Percentiles rank a stretch among this genome's conserved stretches.
phyloP scores from a whole-genome alignment of 352 stramenopile genomes.

The Phytophthora pini region DNA sequence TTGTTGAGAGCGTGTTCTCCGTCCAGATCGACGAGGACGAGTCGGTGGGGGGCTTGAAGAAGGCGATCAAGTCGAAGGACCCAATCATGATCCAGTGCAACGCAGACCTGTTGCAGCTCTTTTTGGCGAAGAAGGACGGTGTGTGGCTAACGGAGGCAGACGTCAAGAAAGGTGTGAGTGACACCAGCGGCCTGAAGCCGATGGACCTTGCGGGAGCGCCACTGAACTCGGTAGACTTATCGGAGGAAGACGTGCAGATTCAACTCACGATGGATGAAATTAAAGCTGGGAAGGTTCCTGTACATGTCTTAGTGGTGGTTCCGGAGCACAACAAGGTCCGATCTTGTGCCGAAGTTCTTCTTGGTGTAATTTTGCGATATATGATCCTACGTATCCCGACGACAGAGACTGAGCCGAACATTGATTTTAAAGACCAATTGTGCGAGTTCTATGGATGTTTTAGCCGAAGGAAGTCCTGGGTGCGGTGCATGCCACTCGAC shows the following conservation, averaged over 20 bases:
- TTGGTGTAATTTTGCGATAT: no score
- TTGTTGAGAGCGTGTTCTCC: neutral
- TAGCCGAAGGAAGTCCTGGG: constrained; percentile 18
- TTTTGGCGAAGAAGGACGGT: neutral
- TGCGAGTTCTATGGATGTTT: constrained; percentile 31
- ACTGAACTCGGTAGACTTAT: no score
- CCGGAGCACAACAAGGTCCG: no score
- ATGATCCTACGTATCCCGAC: no score
- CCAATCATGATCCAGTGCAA: neutral
- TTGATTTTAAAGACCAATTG: constrained; percentile 13
- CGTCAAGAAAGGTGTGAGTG: neutral
- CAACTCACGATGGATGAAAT: neutral
- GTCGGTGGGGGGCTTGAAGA: constrained; percentile 3
- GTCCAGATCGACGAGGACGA: neutral
- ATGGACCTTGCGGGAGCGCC: neutral
- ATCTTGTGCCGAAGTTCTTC: no score
- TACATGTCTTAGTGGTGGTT: no score
- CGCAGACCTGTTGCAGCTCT: neutral
- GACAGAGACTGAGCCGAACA: constrained; percentile 9
- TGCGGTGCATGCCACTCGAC: constrained; percentile 7
- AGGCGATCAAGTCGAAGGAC: neutral
- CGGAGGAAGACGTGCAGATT: no score
- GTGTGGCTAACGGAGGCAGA: neutral
- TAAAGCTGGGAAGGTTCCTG: no score
- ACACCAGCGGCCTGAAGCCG: neutral